phyloP scores from a whole-genome alignment of 73 alveolate genomes.

The Loxodes magnus region DNA sequence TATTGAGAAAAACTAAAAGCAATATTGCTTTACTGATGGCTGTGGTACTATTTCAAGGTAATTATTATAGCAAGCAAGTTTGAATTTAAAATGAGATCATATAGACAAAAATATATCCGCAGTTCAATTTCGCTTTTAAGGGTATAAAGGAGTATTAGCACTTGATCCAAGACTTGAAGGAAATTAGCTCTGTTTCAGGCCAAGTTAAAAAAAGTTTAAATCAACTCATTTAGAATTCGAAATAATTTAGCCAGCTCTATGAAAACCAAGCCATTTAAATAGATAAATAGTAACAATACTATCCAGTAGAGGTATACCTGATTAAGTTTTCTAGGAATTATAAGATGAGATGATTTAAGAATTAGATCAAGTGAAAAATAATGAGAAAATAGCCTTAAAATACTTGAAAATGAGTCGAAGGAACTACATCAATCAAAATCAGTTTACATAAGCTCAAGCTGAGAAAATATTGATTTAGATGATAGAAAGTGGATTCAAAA shows the following conservation, averaged over 20 bases:
- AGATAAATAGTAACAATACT: conserved; percentile 61
- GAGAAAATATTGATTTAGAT: too few relatives aligned
- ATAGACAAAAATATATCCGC: conserved; percentile 44
- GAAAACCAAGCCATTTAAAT: conserved; percentile 62
- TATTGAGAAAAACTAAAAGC: conserved; percentile 26
- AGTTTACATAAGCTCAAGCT: neutral
- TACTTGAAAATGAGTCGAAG: neutral
- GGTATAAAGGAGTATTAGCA: conserved; percentile 73
- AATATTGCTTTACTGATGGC: conserved; percentile 67
- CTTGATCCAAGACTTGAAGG: conserved; percentile 52
- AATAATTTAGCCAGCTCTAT: conserved; percentile 53
- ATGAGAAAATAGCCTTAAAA: conserved; percentile 22
- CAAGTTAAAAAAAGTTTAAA: conserved; percentile 58
- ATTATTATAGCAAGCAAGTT: conserved; percentile 38
- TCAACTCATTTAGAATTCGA: conserved; percentile 46
- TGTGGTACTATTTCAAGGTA: conserved; percentile 63
- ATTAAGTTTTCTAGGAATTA: conserved; percentile 14
- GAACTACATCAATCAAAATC: too few relatives aligned
- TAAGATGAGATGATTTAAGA: neutral
- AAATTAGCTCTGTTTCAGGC: conserved; percentile 50
- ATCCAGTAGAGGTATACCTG: conserved; percentile 37
- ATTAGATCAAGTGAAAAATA: neutral
- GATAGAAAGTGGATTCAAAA: too few relatives aligned
- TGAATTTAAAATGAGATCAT: neutral
- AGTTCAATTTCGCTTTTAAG: conserved; percentile 60